Base-by-base conservation (phyloP, 2,329 filamentous ascomycete genomes). In the Claviceps purpurea region DNA sequence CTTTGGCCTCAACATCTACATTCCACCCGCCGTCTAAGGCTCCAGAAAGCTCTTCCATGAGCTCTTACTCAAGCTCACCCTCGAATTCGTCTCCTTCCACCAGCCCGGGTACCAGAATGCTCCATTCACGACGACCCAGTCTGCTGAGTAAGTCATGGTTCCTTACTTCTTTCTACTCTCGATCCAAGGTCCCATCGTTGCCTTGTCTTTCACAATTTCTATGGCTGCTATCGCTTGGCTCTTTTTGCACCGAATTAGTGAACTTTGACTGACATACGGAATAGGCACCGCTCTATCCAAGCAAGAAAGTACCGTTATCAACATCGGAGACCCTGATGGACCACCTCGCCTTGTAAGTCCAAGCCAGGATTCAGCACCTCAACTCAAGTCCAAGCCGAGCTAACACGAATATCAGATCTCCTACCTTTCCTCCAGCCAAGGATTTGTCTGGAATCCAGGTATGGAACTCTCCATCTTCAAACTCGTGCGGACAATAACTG, bases 401-500 rank as follows among this genome's bases (percentile, higher is more conserved):
- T 51, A 14, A 46, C 22, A 3, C 16, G 39, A 10, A n/a, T 10
- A 3, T 14, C 58, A 89, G 85, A 88, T 90, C 57, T 87, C 85
- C 22, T 91, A 88, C 65, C 79, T 90, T 49, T 83, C 86, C 55
- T 84, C 83, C 5, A 85, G 82, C 62, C 86, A 91, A 68, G 86
- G 86, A 53, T 91, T 89, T 62, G 81, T 83, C 55, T 91, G 86
- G 86, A 90, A 90, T 66, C 85, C 86, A 66, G 82, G 82, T 84
- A 70, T 50, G 68, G 59, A 24, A 20, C 18, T 6, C 30, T 18
- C 20, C 13, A 22, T 34, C 24, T 16, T 8, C 18, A 40, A 14
- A 30, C 6, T 22, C 7, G 22, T 42, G 42, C 50, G n/a, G 34
- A 22, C 5, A n/a, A 52, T 58, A 37, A 57, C 55, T 52, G 34